Percentiles rank a stretch among this genome's conserved stretches.
Conservation (phyloP, 495 filamentous ascomycete genomes). For the Daldinia decipiens region DNA sequence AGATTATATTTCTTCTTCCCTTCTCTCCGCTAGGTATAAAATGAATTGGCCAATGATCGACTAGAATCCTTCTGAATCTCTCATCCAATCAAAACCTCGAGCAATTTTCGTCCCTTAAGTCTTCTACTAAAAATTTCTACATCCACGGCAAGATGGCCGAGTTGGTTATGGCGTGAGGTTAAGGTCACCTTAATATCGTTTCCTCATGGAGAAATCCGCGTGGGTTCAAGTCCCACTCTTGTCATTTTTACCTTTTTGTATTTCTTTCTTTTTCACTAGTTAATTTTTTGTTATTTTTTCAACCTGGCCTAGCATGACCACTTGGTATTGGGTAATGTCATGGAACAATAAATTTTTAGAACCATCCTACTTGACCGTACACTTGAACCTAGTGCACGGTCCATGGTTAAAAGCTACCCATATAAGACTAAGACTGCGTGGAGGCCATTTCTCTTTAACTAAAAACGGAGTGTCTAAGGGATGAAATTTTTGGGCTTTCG, state of each 20-base stretch:
- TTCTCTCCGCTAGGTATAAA: background rate
- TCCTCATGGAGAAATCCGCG: slow-evolving; percentile 54
- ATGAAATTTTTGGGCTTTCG: background rate
- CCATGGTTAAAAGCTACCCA: background rate
- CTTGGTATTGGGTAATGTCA: too few relatives aligned
- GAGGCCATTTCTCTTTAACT: too few relatives aligned
- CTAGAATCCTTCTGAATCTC: too few relatives aligned
- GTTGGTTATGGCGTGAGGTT: slow-evolving; percentile 59
- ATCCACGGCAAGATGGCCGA: slow-evolving; percentile 53
- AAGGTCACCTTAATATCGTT: slow-evolving; percentile 50
- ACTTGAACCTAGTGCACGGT: background rate
- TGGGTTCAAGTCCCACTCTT: slow-evolving; percentile 59
- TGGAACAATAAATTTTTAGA: too few relatives aligned
- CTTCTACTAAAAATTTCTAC: background rate
- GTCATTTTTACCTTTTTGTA: slow-evolving; percentile 39
- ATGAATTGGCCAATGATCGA: too few relatives aligned
- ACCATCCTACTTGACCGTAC: background rate
- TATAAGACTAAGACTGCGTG: background rate
- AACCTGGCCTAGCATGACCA: background rate
- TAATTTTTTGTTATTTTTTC: background rate
- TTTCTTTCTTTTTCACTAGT: background rate
- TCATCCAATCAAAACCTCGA: too few relatives aligned
- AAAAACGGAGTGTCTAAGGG: background rate
- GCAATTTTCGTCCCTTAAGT: too few relatives aligned
- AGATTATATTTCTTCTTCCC: background rate